Evolutionary conservation across 306 rosid genomes (phyloP), one percentile per base, ranked within the genome.

Genomic region (Citrullus mucosospermus): DNA sequence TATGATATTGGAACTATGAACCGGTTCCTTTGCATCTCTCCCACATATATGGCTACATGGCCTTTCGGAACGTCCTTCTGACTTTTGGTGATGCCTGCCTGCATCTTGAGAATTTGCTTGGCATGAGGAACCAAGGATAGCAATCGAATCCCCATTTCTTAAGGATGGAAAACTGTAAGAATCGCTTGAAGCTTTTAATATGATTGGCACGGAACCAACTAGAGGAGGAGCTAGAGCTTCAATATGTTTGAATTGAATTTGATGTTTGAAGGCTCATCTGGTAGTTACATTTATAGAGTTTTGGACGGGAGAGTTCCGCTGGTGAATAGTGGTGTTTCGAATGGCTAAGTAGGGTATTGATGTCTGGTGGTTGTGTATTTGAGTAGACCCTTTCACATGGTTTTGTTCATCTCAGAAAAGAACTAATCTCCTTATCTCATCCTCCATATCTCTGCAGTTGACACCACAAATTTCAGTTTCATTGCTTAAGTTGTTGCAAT

Each of bases 1-100:
- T 80, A 62, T 55, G 88, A 85, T 8, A 85, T 74, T 6, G 63
- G 63, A 74, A 74, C 78, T 48, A 74, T 50, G 7, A 74, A 74
- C 10, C 63, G 20, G 22, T 70, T 74, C 62, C 78, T 32, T 53
- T 74, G 78, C 32, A 54, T 74, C 78, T 74, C 78, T 74, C 63
- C 63, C 16, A 74, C 78, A 32, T 74, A 74, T 6, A 74, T 62
- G 1, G 63, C 78, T 1, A 74, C 30, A 16, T 74, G 78, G 9
- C 78, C 78, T 53, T 74, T 74, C 46, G 76, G 76, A 6, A 70
- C 76, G 15, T 70, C 22, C 58, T 22, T 11, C 57, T 70, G 41
- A 16, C 9, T 70, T 70, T 70, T 70, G 56, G 57, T 70, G 56
- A 70, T 11, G 14, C 76, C 32, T 44, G 57, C 6, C 38, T 70